phyloP scores from a whole-genome alignment of 2,329 filamentous ascomycete species.

The Lachnum nothofagi region DNA sequence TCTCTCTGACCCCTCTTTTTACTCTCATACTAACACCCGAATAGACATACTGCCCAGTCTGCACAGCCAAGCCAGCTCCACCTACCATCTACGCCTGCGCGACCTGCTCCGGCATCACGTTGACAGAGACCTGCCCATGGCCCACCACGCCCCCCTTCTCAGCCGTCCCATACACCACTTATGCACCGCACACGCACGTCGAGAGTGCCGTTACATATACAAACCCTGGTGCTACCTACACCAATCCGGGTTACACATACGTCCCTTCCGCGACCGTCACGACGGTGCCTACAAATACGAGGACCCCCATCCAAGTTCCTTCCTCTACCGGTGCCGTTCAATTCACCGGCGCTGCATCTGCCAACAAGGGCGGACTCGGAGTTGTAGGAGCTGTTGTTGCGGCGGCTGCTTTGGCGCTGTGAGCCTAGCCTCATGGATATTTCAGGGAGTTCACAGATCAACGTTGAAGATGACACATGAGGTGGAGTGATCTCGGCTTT shows the following conservation, averaged over 20 bases:
- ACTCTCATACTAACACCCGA: not conserved
- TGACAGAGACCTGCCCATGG: slow-evolving; percentile 2
- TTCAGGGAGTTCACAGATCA: too few relatives aligned
- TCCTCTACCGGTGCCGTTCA: not conserved
- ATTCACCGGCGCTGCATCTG: slow-evolving; percentile 5
- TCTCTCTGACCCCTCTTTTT: not conserved
- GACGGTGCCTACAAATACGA: too few relatives aligned
- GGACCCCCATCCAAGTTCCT: too few relatives aligned
- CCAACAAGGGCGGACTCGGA: not conserved
- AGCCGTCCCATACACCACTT: slow-evolving; percentile 3
- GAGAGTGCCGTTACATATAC: too few relatives aligned
- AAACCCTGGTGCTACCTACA: too few relatives aligned
- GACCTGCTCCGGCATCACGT: slow-evolving; percentile 2
- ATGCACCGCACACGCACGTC: too few relatives aligned
- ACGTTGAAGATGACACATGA: not conserved
- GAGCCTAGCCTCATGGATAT: too few relatives aligned
- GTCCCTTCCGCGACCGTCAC: too few relatives aligned
- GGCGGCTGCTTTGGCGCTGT: not conserved
- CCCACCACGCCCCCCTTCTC: slow-evolving; percentile 1
- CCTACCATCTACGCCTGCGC: slow-evolving; percentile 9
- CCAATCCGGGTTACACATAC: too few relatives aligned
- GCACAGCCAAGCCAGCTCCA: not conserved
- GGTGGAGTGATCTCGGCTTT: not conserved
- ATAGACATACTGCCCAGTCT: slow-evolving; percentile 5
- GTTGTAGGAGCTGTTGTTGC: not conserved